A percentile compares a stretch with the other conserved stretches of the same genome.
Evolutionary conservation across 768 basidiomycete genomes (phyloP).

Genomic region (Lentinula detonsa): DNA sequence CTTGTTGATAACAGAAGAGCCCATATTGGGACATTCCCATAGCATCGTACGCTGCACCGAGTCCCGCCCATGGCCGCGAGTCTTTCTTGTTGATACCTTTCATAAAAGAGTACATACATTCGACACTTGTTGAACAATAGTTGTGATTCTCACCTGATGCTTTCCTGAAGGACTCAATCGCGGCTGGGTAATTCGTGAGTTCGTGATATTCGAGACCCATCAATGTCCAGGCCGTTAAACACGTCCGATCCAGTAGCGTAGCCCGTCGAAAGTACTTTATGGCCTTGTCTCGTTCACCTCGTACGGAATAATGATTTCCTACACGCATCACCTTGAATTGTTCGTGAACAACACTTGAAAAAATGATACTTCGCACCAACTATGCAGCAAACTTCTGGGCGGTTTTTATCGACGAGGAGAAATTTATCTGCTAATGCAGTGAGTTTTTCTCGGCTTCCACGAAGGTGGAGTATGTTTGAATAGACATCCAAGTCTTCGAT

Average conservation of each 20-base stretch:
- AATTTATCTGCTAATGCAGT: slow-evolving; percentile 70
- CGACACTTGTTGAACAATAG: neutral
- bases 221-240: slow-evolving; percentile 75
- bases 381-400: slow-evolving; percentile 75
- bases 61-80: slow-evolving; percentile 78
- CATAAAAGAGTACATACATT: neutral
- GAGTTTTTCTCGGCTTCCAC: slow-evolving; percentile 62
- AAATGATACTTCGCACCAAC: slow-evolving; percentile 44
- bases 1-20: slow-evolving; percentile 43
- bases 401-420: slow-evolving; percentile 59
- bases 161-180: slow-evolving; percentile 74
- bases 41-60: slow-evolving; percentile 76
- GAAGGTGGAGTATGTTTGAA: slow-evolving; percentile 77
- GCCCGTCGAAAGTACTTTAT: slow-evolving; percentile 74
- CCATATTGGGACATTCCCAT: slow-evolving; percentile 76
- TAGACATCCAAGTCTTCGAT: slow-evolving; percentile 77
- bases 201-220: slow-evolving; percentile 85
- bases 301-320: slow-evolving; percentile 79
- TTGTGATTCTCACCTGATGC: slow-evolving; percentile 55
- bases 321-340: neutral
- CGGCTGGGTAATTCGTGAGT: slow-evolving; percentile 78
- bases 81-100: slow-evolving; percentile 75
- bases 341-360: neutral
- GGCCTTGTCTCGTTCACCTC: slow-evolving; percentile 74
- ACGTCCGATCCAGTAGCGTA: slow-evolving; percentile 70